Evolutionary conservation across 345 rosid genomes (phyloP).

Genomic region (Psidium friedrichsthalianum): DNA sequence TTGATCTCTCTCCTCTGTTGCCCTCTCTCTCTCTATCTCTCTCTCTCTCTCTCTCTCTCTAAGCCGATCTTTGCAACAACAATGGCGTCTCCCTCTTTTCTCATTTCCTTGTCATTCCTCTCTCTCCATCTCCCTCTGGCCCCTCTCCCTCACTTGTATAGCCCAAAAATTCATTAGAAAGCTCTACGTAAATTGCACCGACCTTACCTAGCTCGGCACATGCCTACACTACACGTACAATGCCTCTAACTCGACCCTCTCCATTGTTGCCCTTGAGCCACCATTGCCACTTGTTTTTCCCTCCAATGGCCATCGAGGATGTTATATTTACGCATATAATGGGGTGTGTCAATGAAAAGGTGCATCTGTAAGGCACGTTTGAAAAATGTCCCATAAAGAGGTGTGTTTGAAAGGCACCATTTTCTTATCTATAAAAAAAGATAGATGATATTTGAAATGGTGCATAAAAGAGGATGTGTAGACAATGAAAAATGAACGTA

Average conservation of each 20-base stretch:
- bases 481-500: too few species aligned
- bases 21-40: background rate
- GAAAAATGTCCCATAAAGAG: too few species aligned
- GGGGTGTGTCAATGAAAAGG: too few species aligned
- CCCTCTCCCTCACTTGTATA: conserved; percentile 39
- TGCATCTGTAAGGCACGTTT: too few species aligned
- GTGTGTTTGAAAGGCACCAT: too few species aligned
- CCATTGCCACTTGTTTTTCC: conserved; percentile 23
- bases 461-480: too few species aligned
- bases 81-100: background rate
- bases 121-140: conserved; percentile 3
- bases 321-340: too few species aligned
- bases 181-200: conserved; percentile 39
- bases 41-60: background rate
- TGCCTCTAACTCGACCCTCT: conserved; percentile 56
- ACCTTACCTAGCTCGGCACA: conserved; percentile 51
- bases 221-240: conserved; percentile 59
- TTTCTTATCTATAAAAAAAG: too few species aligned
- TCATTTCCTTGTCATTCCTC: background rate
- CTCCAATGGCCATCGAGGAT: background rate
- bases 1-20: background rate
- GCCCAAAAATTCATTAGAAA: conserved; percentile 33
- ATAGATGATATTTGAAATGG: too few species aligned
- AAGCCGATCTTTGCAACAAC: background rate
- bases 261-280: conserved; percentile 38